Base-by-base conservation (phyloP, 2,329 filamentous ascomycete species). In the Verticillium tricorpus region DNA sequence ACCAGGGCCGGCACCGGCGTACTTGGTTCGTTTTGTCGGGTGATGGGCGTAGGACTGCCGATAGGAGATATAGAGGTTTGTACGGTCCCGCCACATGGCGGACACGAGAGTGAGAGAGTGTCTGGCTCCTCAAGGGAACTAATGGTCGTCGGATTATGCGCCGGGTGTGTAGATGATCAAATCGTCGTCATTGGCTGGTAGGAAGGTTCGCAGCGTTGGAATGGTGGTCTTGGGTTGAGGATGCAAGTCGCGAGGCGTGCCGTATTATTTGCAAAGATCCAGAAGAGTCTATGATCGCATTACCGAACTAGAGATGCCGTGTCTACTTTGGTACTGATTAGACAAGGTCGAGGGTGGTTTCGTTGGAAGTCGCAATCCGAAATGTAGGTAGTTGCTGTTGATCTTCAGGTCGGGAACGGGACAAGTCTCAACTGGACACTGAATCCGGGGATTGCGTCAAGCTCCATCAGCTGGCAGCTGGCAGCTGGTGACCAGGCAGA, bases 61-160 rank as follows among this genome's bases (percentile, higher is more conserved):
- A 83, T 98, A 99, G 77, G 95, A 98, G 75, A 99, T 95, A 77
- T 96, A 99, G 93, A 99, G 90, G 76, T 98, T 99, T 70, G 95
- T 99, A 79, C 95, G 90, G 85, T 99, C 95, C 82, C 95, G 92
- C 93, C 93, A 99, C 92, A 97, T 96, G 81, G 85, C 89, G 87
- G 83, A 84, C 81, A 80, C 78, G 73, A 63, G 56, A 71, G 62
- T 40, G 28, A n/a, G 15, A 28, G 22, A 17, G 32, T 14, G 11
- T 14, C 11, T 19, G 45, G 19, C 11, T 52, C 19, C 19, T 22
- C 19, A 52, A 8, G 19, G 11, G 12, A 22, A 12, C 12, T n/a
- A 2, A 14, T 8, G 22, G 19, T 52, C 45, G 45, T 52, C 6
- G 19, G n/a, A 12, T 52, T 14, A 6, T 25, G 45, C 45, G 45